These are phyloP conservation scores for Trichosporon asahii DNA, from an alignment of 1,284 basidiomycete species.

Conservation along the genomic window DNA sequence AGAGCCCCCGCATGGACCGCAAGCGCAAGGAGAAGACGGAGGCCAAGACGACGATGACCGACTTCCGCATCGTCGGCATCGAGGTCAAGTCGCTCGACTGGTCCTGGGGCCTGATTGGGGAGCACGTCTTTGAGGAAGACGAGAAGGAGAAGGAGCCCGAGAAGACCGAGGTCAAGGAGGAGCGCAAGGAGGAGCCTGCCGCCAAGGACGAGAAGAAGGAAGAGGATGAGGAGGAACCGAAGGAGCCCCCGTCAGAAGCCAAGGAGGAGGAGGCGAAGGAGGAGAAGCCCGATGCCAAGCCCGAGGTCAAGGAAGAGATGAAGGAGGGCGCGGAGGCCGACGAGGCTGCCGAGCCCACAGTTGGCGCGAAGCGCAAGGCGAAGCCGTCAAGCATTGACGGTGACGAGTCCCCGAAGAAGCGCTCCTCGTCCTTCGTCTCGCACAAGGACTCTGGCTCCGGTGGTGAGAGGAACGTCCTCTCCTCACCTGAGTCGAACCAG, in stretches of 20 bases:
- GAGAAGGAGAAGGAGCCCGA: constrained; percentile 26
- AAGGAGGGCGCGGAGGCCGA: constrained; percentile 23
- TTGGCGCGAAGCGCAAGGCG: constrained; percentile 50
- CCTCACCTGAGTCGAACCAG: constrained; percentile 40
- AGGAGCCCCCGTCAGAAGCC: constrained; percentile 1
- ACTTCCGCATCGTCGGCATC: constrained; percentile 90
- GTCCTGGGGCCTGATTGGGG: constrained; percentile 51
- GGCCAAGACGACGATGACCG: constrained; percentile 79
- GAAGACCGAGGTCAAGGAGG: constrained; percentile 18
- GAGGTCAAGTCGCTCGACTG: constrained; percentile 60
- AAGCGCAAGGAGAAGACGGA: constrained; percentile 50
- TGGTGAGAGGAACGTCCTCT: constrained; percentile 6
- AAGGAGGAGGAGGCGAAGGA: constrained; percentile 50
- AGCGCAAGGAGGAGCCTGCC: constrained; percentile 21
- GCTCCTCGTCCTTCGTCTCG: constrained; percentile 41
- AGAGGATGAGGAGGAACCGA: not conserved
- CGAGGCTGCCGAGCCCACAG: constrained; percentile 19
- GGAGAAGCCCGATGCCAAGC: constrained; percentile 18
- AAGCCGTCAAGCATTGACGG: constrained; percentile 45
- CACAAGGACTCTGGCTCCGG: constrained; percentile 41
- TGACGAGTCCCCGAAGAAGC: constrained; percentile 48
- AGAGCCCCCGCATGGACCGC: constrained; percentile 22
- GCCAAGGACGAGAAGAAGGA: constrained; percentile 18
- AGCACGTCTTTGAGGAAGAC: constrained; percentile 26
- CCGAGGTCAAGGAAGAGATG: constrained; percentile 23